Conservation (phyloP, 78 protist genomes). For the Capsaspora owczarzaki region DNA sequence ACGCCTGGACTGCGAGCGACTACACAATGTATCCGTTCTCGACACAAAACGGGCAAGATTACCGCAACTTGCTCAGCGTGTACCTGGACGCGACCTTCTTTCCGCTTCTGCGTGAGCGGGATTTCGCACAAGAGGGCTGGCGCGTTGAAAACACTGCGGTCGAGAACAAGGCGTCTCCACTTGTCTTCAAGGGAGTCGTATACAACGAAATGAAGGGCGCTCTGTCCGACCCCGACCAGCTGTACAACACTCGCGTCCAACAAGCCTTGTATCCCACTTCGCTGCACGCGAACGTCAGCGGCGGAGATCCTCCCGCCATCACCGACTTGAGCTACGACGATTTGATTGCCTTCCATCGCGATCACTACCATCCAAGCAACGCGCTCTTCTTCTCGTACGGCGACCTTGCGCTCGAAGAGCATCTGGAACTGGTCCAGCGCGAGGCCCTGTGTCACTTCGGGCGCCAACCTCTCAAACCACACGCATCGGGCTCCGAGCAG, state of each 20-base stretch:
- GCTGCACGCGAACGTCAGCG: constrained; percentile 49
- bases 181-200: constrained; percentile 76
- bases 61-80: constrained; percentile 58
- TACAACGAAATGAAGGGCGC: constrained; percentile 86
- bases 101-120: constrained; percentile 51
- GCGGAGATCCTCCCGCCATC: constrained; percentile 76
- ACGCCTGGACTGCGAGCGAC: constrained; percentile 64
- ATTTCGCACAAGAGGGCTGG: constrained; percentile 83
- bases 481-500: neutral
- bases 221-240: neutral
- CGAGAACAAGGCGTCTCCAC: neutral
- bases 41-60: constrained; percentile 69
- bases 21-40: constrained; percentile 81
- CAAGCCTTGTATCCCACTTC: constrained; percentile 35
- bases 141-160: constrained; percentile 58
- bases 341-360: constrained; percentile 39
- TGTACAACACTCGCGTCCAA: constrained; percentile 10
- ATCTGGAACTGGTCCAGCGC: neutral
- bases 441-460: neutral
- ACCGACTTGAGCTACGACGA: constrained; percentile 52
- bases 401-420: constrained; percentile 7
- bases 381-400: constrained; percentile 48
- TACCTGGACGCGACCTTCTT: constrained; percentile 74
- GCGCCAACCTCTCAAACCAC: neutral
- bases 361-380: constrained; percentile 43